Conservation (phyloP, 805 yeast species). For the Monosporozyma servazzii region DNA sequence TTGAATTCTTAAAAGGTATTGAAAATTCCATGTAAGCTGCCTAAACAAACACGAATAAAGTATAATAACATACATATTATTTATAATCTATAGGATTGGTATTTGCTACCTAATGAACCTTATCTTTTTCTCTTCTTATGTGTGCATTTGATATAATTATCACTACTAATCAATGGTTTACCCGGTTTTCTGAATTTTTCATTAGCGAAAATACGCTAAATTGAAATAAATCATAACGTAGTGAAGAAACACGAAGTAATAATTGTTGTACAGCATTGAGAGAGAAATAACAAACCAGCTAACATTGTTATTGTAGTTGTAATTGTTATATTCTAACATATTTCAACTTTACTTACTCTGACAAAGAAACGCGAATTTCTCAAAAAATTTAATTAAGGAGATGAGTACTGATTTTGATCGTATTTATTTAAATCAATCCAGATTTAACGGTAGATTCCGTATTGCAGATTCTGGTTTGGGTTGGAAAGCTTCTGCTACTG, state of each 20-base stretch:
- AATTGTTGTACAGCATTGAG: not conserved
- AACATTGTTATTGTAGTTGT: not conserved
- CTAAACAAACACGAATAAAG: not conserved
- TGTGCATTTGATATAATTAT: too few species aligned
- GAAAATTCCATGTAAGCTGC: constrained; percentile 13
- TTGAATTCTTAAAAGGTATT: constrained; percentile 38
- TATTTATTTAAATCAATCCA: constrained; percentile 82
- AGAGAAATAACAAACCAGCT: not conserved
- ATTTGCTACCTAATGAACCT: not conserved
- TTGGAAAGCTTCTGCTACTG: constrained; percentile 61
- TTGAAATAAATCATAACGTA: not conserved
- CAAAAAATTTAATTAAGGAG: not conserved
- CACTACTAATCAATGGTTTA: not conserved
- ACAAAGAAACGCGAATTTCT: not conserved
- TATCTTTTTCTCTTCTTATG: not conserved
- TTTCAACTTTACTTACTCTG: not conserved
- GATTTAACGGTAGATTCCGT: constrained; percentile 79
- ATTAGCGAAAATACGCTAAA: not conserved
- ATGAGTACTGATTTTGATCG: constrained; percentile 71
- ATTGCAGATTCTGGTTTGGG: constrained; percentile 96
- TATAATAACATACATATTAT: too few species aligned
- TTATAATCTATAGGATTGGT: too few species aligned
- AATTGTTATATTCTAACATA: not conserved
- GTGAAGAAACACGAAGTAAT: not conserved
- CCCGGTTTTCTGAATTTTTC: not conserved